A percentile compares a stretch with the other conserved stretches of the same genome.
phyloP scores from a whole-genome alignment of 2,329 filamentous ascomycete genomes.

The Colletotrichum tropicale region DNA sequence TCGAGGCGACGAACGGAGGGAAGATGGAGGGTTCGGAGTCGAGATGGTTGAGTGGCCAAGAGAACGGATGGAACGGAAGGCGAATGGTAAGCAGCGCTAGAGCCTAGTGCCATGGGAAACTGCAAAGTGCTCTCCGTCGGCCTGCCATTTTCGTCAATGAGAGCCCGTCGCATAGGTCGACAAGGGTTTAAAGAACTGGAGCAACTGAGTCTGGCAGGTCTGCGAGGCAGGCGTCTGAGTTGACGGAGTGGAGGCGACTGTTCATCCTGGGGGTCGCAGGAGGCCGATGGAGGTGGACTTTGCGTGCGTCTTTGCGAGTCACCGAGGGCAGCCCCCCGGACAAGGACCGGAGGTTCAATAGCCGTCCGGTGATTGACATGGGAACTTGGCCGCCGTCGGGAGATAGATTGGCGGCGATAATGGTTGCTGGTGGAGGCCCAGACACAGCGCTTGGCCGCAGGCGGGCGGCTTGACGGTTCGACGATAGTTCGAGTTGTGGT shows the following conservation, averaged over 20 bases:
- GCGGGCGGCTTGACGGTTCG: not conserved
- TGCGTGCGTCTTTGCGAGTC: not conserved
- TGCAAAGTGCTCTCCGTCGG: not conserved
- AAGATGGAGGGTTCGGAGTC: not conserved
- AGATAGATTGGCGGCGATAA: not conserved
- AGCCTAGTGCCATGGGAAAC: not conserved
- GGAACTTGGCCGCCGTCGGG: not conserved
- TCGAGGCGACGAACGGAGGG: not conserved
- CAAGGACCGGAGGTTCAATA: not conserved
- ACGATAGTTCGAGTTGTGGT: not conserved
- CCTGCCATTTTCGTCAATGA: conserved; percentile 5
- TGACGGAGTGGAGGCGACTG: not conserved
- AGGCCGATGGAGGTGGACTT: not conserved
- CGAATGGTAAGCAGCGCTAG: not conserved
- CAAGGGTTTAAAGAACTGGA: not conserved
- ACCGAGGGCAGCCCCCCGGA: not conserved
- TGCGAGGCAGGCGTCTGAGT: not conserved
- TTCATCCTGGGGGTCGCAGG: not conserved
- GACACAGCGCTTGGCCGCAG: not conserved
- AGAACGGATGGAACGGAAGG: conserved; percentile 3
- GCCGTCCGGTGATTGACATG: not conserved
- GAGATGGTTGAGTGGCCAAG: not conserved
- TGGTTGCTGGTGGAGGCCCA: not conserved
- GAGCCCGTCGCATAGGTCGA: not conserved
- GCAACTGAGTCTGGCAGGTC: not conserved